Evolutionary conservation across 345 rosid genomes (phyloP).

Genomic region (Syzygium jambos): DNA sequence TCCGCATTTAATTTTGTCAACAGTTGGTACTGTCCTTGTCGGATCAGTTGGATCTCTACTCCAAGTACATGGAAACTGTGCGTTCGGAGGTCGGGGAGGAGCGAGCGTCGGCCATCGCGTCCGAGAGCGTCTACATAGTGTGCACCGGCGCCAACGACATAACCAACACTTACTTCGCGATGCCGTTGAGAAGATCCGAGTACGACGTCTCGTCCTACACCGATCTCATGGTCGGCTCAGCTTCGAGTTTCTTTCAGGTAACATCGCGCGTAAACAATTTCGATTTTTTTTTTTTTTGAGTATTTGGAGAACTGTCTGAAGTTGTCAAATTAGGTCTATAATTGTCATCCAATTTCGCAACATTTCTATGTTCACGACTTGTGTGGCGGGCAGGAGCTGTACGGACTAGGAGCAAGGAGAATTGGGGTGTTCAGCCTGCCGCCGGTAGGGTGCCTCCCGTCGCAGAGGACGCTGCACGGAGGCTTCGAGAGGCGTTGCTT

Average conservation of each 20-base stretch:
- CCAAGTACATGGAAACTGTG: conserved; percentile 6
- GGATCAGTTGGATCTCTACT: conserved; percentile 9
- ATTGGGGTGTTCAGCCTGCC: conserved; percentile 41
- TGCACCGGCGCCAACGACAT: conserved; percentile 17
- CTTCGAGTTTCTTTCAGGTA: conserved; percentile 15
- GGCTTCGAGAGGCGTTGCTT: conserved; percentile 39
- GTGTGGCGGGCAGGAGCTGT: conserved; percentile 24
- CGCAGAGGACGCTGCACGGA: conserved; percentile 61
- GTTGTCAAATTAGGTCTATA: background rate
- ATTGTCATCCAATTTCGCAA: background rate
- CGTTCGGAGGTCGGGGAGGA: conserved; percentile 8
- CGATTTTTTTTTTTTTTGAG: too few species aligned
- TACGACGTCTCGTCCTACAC: conserved; percentile 9
- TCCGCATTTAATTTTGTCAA: background rate
- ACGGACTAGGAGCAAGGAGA: conserved; percentile 51
- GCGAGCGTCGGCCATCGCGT: background rate
- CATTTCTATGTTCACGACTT: background rate
- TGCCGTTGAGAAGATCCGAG: background rate
- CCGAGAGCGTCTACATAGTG: conserved; percentile 1
- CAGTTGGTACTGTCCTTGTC: conserved; percentile 6
- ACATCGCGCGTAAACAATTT: too few species aligned
- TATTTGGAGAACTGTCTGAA: too few species aligned
- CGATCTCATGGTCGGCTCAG: conserved; percentile 8
- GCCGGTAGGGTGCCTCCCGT: conserved; percentile 66
- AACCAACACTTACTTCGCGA: conserved; percentile 6